Base-by-base conservation (phyloP, 768 basidiomycete genomes). In the Mycena filopes region DNA sequence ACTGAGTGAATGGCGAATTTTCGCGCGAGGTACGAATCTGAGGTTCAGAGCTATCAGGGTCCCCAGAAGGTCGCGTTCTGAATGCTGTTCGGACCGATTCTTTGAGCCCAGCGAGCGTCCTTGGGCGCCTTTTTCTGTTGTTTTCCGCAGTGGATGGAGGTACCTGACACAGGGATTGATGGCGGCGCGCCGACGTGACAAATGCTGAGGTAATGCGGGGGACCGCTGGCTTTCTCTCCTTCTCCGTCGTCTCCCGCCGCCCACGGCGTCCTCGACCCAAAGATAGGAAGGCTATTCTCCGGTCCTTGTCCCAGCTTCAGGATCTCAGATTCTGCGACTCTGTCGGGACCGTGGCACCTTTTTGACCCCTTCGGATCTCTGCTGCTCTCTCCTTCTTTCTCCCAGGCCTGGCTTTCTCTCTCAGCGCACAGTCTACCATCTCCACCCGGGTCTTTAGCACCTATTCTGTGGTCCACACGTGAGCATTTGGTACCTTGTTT, bases 371-470 rank as follows among this genome's bases (percentile, higher is more conserved):
- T 48, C 25, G 58, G 65, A 60, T 60, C 63, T 58, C 48, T 45
- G 48, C 46, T 28, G 18, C 46, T 57, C 42, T 31, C 55, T 7
- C 3, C 67, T 65, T 69, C 67, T 69, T 62, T 31, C 47, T 69
- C 67, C 56, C 67, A 69, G 55, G 57, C 48, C 31, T 15, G 29
- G 29, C 42, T 60, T 55, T 25, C 45, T 47, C 67, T 36, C 57
- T 61, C 65, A 45, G 49, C 42, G 57, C 60, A 42, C 43, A 25
- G 38, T 50, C 26, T 31, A 53, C 54, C 50, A 64, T 65, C 63
- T 69, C 59, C 67, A 65, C 63, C 56, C 67, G 63, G 49, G 28
- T 29, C 57, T 55, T 29, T 36, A 43, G 38, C n/a, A 41, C 55
- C 49, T 55, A 53, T 55, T 55, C 31, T 43, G 18, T 28, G 26